Base-by-base conservation (phyloP, 106 monocot genomes). In the Allium fistulosum region DNA sequence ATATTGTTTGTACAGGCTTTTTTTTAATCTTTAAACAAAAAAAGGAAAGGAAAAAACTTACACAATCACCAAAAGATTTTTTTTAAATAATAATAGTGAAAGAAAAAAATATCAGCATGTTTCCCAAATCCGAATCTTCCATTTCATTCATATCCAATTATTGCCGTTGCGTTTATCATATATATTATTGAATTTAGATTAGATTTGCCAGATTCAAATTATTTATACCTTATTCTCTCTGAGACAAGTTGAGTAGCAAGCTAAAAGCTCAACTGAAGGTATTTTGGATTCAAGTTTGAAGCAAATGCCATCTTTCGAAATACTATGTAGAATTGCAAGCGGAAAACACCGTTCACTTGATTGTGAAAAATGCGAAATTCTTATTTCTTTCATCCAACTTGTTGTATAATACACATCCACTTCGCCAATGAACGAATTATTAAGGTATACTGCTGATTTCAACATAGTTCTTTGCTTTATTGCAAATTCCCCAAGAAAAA, bases 181-280 rank as follows among this genome's bases (percentile, higher is more conserved):
- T 37, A 37, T 37, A 37, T 37, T 37, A 37, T 37, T 37, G 5
- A 37, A 37, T 37, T 37, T 37, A 37, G 37, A 37, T 37, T 37
- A 37, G 37, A 37, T 37, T 37, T 37, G 37, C 37, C 37, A 37
- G 37, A 37, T 37, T 2, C 37, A 37, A 55, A 55, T 55, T 12
- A 28, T 57, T 74, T 71, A 52, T 93, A 99, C 99, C 99, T 99
- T 99, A 49, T 93, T 90, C 76, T 99, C 93, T 77, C 75, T 78
- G 90, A 90, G 77, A 82, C 93, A 93, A 57, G 87, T 67, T 9
- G 90, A 72, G 69, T 93, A 87, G 79, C 87, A 70, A 17, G 74
- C 59, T 63, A 77, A 86, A 67, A 99, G 69, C 16, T 79, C 77
- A 4, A 78, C 1, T 9, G 71, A 46, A 18, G 77, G 72, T 61